Conservation (phyloP, 305 asterid species). For the Solanum aculeatissimum region DNA sequence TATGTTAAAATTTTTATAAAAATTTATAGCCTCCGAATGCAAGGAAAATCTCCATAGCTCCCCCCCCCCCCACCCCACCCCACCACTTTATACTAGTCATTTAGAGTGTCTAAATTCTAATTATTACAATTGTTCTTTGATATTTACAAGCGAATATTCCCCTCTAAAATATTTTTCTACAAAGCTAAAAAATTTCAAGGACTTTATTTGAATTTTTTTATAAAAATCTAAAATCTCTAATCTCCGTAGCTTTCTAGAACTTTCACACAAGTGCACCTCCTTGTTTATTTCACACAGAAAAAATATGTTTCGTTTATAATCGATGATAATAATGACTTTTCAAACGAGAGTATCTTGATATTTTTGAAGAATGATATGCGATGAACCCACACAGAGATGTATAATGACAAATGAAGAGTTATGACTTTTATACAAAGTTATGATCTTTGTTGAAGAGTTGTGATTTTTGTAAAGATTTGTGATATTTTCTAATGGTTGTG, state of each 20-base stretch:
- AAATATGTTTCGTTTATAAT: background rate
- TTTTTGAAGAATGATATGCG: background rate
- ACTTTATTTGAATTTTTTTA: background rate
- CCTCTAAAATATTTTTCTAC: background rate
- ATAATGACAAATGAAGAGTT: too few species aligned
- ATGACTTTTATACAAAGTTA: too few species aligned
- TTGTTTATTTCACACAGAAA: background rate
- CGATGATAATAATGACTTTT: background rate
- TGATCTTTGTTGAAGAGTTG: too few species aligned
- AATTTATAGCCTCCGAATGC: background rate
- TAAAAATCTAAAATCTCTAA: background rate
- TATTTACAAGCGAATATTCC: background rate
- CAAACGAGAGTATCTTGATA: background rate
- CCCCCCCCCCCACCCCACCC: too few species aligned
- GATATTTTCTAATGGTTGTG: too few species aligned
- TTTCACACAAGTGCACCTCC: background rate
- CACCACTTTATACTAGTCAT: background rate
- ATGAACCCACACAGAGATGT: background rate
- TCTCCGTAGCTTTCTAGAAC: background rate
- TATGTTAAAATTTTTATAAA: background rate
- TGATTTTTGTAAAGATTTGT: too few species aligned
- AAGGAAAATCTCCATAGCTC: background rate
- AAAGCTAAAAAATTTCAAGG: background rate
- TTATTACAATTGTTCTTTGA: background rate
- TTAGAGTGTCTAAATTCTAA: background rate